These are phyloP conservation scores for Brettanomyces sp. DNA, from an alignment of 805 yeast genomes.

Conservation along the genomic window DNA sequence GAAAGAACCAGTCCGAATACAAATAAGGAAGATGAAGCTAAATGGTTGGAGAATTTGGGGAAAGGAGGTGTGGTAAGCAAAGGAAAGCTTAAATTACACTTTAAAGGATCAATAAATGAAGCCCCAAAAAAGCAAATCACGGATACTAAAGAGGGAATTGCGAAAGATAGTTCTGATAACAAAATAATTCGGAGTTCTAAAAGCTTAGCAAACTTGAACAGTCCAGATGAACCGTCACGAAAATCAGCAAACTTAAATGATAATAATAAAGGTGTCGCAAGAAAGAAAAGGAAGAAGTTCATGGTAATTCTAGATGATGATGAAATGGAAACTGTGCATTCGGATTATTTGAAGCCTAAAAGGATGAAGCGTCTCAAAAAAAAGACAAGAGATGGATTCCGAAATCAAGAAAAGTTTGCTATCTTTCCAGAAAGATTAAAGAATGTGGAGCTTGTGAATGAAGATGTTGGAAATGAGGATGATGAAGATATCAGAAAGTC, in stretches of 20 bases:
- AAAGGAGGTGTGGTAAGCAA: background rate
- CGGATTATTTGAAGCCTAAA: conserved; percentile 12
- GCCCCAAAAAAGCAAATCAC: too few relatives aligned
- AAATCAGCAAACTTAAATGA: too few relatives aligned
- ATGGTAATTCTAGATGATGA: conserved; percentile 10
- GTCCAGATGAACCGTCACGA: too few relatives aligned
- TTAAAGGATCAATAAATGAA: too few relatives aligned
- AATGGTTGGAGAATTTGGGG: conserved; percentile 25
- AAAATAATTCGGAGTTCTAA: too few relatives aligned
- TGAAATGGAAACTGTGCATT: conserved; percentile 9
- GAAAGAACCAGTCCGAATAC: conserved; percentile 20
- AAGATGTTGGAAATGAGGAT: conserved; percentile 18
- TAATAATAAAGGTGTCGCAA: too few relatives aligned
- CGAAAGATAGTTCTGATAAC: too few relatives aligned
- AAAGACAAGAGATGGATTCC: conserved; percentile 6
- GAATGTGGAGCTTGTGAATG: conserved; percentile 20
- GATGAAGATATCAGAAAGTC: conserved; percentile 16
- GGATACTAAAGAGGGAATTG: too few relatives aligned
- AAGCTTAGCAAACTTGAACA: too few relatives aligned
- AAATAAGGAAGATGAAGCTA: conserved; percentile 23
- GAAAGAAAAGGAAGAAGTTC: conserved; percentile 7
- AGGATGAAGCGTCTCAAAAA: conserved; percentile 16
- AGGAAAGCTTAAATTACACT: background rate
- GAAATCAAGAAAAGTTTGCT: conserved; percentile 4
- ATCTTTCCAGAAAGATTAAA: conserved; percentile 13